Evolutionary conservation across 768 basidiomycete species (phyloP), one percentile per base, ranked within the genome.

Genomic region (Tubosaeta sp.): DNA sequence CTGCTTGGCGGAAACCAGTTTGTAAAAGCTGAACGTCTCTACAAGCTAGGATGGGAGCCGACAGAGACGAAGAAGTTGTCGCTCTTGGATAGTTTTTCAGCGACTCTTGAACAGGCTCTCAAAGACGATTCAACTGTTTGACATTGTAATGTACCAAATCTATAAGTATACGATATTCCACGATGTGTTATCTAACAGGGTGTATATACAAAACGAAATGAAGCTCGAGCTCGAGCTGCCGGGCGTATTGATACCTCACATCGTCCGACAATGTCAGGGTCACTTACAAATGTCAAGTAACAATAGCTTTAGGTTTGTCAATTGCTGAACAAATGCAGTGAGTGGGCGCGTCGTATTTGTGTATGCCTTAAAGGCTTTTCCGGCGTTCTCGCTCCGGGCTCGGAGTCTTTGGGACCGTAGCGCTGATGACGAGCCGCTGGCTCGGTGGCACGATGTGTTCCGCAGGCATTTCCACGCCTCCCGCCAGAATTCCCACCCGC

Each of bases 401-500:
- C 9, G 48, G n/a, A 9, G 44, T 27, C 34, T 46, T 57, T 42
- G 58, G 48, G 26, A 43, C 31, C n/a, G 56, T 43, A 22, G 55
- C 14, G 41, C 60, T 58, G 46, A 69, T 71, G 19, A 69, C 43
- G 42, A 81, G 66, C 44, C 67, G 69, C 56, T 77, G 75, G 13
- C 75, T 69, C 19, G 76, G 75, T 41, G 83, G 76, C 26, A 81
- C 67, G 34, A 70, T 62, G 55, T 72, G 71, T 33, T 76, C 74
- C 26, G 67, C 58, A 44, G 71, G 64, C 10, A 74, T 73, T 66
- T 86, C 83, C 58, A 83, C 76, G 35, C 85, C 85, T 9, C 83
- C 85, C 37, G 77, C 75, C 42, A 88, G 73, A 49, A 84, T 74
- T 54, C 84, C 86, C 57, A 85, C 80, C n/a, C 86, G 77, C 82